These are phyloP conservation scores for Diaporthe capsici DNA, from an alignment of 2,329 filamentous ascomycete genomes.

Conservation along the genomic window DNA sequence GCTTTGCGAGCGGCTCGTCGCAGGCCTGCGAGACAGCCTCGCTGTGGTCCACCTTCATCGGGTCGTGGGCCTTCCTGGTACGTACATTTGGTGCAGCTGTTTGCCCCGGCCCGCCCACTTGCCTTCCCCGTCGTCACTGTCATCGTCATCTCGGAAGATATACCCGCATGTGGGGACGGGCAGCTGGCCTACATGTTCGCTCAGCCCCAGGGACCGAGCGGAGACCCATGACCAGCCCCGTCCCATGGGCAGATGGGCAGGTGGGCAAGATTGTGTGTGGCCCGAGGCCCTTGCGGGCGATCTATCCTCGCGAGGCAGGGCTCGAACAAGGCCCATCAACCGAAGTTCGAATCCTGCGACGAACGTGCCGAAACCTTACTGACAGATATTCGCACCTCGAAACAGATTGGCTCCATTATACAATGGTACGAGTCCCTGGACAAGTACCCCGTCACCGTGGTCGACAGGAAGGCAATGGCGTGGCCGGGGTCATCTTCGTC, in stretches of 20 bases:
- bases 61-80: slow-evolving; percentile 64
- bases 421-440: slow-evolving; percentile 53
- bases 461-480: slow-evolving; percentile 17
- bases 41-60: slow-evolving; percentile 64
- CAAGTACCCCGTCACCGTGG: slow-evolving; percentile 50
- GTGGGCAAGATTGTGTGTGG: neutral
- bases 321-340: slow-evolving; percentile 13
- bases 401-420: slow-evolving; percentile 49
- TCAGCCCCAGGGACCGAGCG: slow-evolving; percentile 10
- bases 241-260: neutral
- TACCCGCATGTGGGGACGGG: neutral
- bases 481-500: neutral
- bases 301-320: neutral
- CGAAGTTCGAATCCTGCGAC: neutral
- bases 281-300: neutral
- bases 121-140: neutral
- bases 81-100: slow-evolving; percentile 27
- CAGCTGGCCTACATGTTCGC: neutral
- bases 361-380: slow-evolving; percentile 31
- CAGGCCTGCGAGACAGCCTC: slow-evolving; percentile 61
- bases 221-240: neutral
- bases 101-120: too few species aligned
- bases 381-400: neutral
- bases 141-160: slow-evolving; percentile 18
- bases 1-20: slow-evolving; percentile 58